A percentile compares a stretch with the other conserved stretches of the same genome.
These are phyloP conservation scores for Penicillium nucicola DNA, from an alignment of 495 filamentous ascomycete species.

Conservation along the genomic window DNA sequence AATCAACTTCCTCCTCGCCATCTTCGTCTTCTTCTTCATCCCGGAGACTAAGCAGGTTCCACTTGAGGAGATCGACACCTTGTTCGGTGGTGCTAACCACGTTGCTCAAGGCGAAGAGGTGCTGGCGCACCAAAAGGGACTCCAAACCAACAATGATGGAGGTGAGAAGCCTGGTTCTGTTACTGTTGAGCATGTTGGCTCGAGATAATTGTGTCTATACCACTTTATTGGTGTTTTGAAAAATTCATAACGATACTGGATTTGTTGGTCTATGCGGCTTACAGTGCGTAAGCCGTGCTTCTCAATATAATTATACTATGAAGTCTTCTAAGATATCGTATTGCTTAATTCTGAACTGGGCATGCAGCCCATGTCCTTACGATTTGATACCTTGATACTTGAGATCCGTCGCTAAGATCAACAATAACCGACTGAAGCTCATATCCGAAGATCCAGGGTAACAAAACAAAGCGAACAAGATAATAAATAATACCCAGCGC, in stretches of 20 bases:
- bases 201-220: neutral
- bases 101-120: slow-evolving; percentile 50
- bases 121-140: slow-evolving; percentile 26
- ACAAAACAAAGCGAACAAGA: slow-evolving; percentile 24
- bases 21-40: slow-evolving; percentile 73
- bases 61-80: slow-evolving; percentile 61
- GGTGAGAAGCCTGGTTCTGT: slow-evolving; percentile 25
- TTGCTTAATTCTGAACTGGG: too few species aligned
- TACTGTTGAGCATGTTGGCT: slow-evolving; percentile 26
- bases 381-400: slow-evolving; percentile 20
- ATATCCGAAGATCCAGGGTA: slow-evolving; percentile 28
- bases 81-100: slow-evolving; percentile 60
- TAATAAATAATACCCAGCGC: slow-evolving; percentile 31
- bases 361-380: neutral
- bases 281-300: neutral
- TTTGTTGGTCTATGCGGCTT: neutral
- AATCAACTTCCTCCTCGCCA: slow-evolving; percentile 56
- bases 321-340: too few species aligned
- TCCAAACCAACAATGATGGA: slow-evolving; percentile 9
- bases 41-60: slow-evolving; percentile 70
- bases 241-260: neutral
- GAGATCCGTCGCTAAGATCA: slow-evolving; percentile 21
- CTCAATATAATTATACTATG: too few species aligned
- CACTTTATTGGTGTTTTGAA: neutral
- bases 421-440: slow-evolving; percentile 10